Base-by-base conservation (phyloP, 169 alveolate species). In the Plasmodium malariae region DNA sequence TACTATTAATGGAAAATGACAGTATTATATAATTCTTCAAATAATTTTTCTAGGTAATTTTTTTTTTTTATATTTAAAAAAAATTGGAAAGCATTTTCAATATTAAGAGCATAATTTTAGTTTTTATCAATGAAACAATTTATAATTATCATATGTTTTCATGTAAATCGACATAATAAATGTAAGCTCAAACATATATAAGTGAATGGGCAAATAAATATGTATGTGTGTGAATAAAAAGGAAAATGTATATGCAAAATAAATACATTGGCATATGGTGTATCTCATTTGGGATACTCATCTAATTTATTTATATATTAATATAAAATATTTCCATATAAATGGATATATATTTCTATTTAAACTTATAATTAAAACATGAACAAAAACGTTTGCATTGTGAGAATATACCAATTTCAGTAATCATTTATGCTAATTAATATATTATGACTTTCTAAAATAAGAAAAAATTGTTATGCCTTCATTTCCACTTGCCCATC, bases 401-500 rank as follows among this genome's bases (percentile, higher is more conserved):
- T 85, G 28, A 28, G 28, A 45, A 30, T 57, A 36, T 21, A 48
- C 89, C 26, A 37, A 12, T 65, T 24, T 67, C 32, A 9, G 65
- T n/a, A 7, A 6, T 26, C 14, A 30, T 48, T 12, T 51, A 69
- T 40, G 45, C 12, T 34, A 26, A 43, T 49, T 69, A 60, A 57
- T 26, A 24, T 60, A 51, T 14, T 45, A 89, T 92, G 5, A 93
- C 93, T 40, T 93, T 95, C 93, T 54, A 96, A 96, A 28, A 92
- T 90, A 73, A 89, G 92, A 69, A 78, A 91, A 94, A 73, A 97
- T 97, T 37, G 93, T 97, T 74, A 97, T 97, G 28, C 93, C 92
- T 62, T 72, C 94, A 51, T 78, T 93, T 78, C 93, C 94, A 68
- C 94, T 95, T 21, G 94, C 93, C 59, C 95, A 95, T 96, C 95